Conservation (phyloP, 176 grass and related monocot genomes). For the Oryza glaberrima region DNA sequence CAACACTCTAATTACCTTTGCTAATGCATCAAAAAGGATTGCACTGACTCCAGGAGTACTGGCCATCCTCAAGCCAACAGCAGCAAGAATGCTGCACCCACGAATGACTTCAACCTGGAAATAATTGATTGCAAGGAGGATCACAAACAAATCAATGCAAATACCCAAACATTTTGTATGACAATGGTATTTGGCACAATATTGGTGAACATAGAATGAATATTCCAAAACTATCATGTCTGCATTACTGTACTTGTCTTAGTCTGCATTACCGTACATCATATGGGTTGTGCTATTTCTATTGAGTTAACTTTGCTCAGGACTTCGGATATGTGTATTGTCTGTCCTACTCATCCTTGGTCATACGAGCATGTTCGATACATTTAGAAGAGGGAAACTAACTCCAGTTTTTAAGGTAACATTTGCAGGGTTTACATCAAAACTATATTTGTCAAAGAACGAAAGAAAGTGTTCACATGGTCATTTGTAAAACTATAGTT, state of each 20-base stretch:
- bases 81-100: constrained; percentile 93
- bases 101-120: constrained; percentile 91
- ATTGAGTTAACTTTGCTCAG: constrained; percentile 1
- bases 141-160: not conserved
- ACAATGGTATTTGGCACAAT: constrained; percentile 2
- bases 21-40: constrained; percentile 97
- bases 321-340: not conserved
- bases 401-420: not conserved
- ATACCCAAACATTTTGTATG: constrained; percentile 6
- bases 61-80: constrained; percentile 95
- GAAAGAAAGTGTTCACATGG: not conserved
- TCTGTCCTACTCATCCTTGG: constrained; percentile 28
- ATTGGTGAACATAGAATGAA: constrained; percentile 5
- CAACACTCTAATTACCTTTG: constrained; percentile 67
- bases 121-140: constrained; percentile 17
- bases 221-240: not conserved
- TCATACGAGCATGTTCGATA: not conserved
- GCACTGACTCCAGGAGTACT: constrained; percentile 98
- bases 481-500: constrained; percentile 21
- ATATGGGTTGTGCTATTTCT: not conserved
- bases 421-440: not conserved
- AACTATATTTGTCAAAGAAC: constrained; percentile 8
- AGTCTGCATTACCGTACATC: not conserved
- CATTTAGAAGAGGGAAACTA: not conserved
- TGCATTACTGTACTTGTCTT: not conserved